Evolutionary conservation across 345 rosid genomes (phyloP).

Genomic region (Citrus cavaleriei): DNA sequence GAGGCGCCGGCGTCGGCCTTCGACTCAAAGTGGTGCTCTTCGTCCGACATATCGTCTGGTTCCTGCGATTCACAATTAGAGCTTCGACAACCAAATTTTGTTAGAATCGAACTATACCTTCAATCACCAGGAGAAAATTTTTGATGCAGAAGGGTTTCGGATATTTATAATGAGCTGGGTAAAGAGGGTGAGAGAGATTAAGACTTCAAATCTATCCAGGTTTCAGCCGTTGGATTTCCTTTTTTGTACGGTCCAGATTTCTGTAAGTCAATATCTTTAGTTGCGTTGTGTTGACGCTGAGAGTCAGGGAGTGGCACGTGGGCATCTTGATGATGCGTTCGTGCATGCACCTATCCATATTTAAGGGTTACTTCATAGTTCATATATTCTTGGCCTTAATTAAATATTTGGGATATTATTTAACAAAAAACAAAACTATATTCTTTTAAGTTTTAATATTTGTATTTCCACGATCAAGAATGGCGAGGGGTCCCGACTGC

Average conservation of each 20-base stretch:
- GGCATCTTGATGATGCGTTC: background rate
- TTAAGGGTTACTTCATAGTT: background rate
- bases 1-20: slow-evolving; percentile 76
- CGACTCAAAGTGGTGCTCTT: slow-evolving; percentile 65
- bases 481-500: too few species aligned
- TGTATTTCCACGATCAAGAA: too few species aligned
- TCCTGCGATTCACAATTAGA: background rate
- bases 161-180: background rate
- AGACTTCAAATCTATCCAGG: background rate
- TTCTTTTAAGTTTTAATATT: too few species aligned
- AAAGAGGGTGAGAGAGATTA: background rate
- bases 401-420: too few species aligned
- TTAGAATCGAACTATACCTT: too few species aligned
- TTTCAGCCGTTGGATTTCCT: slow-evolving; percentile 21
- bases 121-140: too few species aligned
- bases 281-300: slow-evolving; percentile 6
- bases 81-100: background rate
- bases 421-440: too few species aligned
- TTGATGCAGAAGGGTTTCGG: background rate
- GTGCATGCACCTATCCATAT: background rate
- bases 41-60: slow-evolving; percentile 47
- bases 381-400: too few species aligned
- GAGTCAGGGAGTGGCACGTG: background rate
- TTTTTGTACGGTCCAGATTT: slow-evolving; percentile 8
- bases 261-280: background rate